Percentiles rank a stretch among this genome's conserved stretches.
These are phyloP conservation scores for Cytidiella melzeri DNA, from an alignment of 768 basidiomycete genomes.

Conservation along the genomic window DNA sequence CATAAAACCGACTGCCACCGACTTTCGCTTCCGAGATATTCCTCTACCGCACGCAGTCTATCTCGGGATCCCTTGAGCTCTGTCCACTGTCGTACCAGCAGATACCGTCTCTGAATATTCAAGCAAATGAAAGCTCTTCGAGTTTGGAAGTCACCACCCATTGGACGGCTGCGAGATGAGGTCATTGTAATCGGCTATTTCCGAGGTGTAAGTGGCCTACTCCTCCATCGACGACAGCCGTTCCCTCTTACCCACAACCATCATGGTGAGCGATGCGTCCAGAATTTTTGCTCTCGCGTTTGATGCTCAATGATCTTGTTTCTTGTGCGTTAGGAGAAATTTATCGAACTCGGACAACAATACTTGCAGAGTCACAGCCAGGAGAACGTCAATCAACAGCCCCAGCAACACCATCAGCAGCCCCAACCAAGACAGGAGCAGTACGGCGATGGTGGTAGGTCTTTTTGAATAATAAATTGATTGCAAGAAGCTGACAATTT, in stretches of 20 bases:
- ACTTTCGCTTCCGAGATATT: too few species aligned
- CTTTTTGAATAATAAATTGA: background rate
- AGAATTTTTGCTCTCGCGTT: background rate
- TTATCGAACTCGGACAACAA: conserved; percentile 69
- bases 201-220: conserved; percentile 4
- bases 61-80: too few species aligned
- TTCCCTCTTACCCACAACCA: background rate
- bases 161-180: background rate
- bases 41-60: too few species aligned
- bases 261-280: conserved; percentile 3
- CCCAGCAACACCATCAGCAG: too few species aligned
- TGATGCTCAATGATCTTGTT: background rate
- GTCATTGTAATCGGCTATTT: conserved; percentile 5
- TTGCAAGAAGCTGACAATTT: background rate
- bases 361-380: conserved; percentile 44
- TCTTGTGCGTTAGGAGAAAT: conserved; percentile 44
- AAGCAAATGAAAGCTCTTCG: background rate
- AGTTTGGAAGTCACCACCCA: background rate
- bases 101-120: background rate
- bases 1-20: too few species aligned
- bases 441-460: background rate
- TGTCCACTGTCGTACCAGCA: background rate
- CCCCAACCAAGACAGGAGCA: background rate
- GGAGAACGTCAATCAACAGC: background rate
- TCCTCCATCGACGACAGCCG: background rate